A percentile compares a stretch with the other conserved stretches of the same genome.
These are phyloP conservation scores for Glebionis coronaria DNA, from an alignment of 129 eudicot genomes.

Conservation along the genomic window DNA sequence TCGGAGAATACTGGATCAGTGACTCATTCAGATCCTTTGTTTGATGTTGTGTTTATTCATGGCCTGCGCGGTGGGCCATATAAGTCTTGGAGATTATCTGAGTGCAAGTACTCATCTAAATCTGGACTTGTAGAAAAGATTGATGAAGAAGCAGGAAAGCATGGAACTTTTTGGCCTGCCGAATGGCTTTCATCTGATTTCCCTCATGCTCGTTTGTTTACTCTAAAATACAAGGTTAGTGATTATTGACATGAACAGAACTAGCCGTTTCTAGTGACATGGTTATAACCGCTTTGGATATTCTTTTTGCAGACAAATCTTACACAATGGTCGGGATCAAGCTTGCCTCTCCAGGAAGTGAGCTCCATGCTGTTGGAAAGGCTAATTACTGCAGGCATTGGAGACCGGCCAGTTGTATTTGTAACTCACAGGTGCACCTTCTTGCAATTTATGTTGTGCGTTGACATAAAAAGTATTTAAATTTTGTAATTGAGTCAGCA, in stretches of 20 bases:
- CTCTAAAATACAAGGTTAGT: conserved; percentile 91
- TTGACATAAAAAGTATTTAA: not conserved
- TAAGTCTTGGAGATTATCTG: conserved; percentile 16
- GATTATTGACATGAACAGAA: not conserved
- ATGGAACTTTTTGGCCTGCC: conserved; percentile 96
- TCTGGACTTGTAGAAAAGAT: conserved; percentile 19
- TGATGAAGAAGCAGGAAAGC: conserved; percentile 82
- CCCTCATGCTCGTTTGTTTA: conserved; percentile 92
- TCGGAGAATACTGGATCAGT: conserved; percentile 22
- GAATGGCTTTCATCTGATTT: conserved; percentile 97
- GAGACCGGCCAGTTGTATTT: conserved; percentile 87
- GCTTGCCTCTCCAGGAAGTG: conserved; percentile 98
- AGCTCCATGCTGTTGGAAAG: conserved; percentile 85
- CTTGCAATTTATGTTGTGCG: conserved; percentile 6
- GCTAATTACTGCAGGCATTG: conserved; percentile 94
- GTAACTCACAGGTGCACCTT: conserved; percentile 79
- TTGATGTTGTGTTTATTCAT: conserved; percentile 34
- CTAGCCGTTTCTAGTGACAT: conserved; percentile 1
- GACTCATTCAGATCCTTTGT: conserved; percentile 41
- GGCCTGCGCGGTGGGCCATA: conserved; percentile 10
- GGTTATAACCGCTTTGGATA: conserved; percentile 7
- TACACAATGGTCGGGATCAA: conserved; percentile 99
- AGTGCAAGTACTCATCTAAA: conserved; percentile 4
- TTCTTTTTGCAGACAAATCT: conserved; percentile 74
- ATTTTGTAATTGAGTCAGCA: not conserved